phyloP scores from a whole-genome alignment of 208 protist genomes.

The Leishmania major region DNA sequence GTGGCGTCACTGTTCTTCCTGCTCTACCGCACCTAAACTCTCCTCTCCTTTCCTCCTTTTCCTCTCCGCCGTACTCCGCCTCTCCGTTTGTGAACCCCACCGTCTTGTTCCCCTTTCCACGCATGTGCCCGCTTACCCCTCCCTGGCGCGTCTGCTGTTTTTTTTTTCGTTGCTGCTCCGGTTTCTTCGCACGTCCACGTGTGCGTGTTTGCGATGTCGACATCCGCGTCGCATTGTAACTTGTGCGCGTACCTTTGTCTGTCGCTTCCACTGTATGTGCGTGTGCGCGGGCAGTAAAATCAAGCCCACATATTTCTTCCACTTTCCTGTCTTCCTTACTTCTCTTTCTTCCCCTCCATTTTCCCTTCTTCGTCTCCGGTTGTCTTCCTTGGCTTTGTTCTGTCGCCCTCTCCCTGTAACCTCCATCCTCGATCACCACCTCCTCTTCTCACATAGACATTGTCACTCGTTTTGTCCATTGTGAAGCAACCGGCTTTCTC shows the following conservation, averaged over 20 bases:
- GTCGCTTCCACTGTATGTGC: background rate
- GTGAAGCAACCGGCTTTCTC: background rate
- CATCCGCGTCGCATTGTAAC: background rate
- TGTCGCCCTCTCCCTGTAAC: background rate
- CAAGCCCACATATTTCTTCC: background rate
- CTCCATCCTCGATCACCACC: background rate
- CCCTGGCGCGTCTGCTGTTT: background rate
- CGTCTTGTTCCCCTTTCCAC: background rate
- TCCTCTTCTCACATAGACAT: background rate
- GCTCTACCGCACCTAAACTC: background rate
- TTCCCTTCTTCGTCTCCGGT: background rate
- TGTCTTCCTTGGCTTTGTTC: background rate
- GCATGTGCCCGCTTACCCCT: background rate
- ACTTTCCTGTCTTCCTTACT: background rate
- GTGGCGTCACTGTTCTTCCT: background rate
- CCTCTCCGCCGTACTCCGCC: background rate
- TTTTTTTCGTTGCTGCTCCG: too few relatives aligned
- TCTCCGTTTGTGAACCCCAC: background rate
- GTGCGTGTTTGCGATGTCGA: background rate
- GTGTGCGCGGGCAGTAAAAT: background rate
- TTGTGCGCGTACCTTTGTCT: background rate
- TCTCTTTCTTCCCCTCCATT: background rate
- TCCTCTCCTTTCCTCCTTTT: background rate
- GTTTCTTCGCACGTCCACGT: background rate
- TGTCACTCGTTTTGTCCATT: background rate